A percentile compares a stretch with the other conserved stretches of the same genome.
phyloP scores from a whole-genome alignment of 2,329 filamentous ascomycete genomes.

The Arthrocladium fulminans region DNA sequence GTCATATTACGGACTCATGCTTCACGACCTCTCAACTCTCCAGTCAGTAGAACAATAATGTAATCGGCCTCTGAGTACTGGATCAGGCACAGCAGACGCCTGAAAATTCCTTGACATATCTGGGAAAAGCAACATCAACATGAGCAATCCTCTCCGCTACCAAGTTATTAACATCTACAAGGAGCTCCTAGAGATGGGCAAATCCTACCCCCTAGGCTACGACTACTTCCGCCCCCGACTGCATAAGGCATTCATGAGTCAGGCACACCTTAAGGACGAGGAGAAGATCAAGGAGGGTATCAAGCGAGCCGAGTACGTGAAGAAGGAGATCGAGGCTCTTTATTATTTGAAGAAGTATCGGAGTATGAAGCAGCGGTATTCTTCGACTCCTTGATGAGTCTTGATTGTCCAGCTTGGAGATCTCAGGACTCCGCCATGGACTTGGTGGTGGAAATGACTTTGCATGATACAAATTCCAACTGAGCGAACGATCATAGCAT shows the following conservation, averaged over 20 bases:
- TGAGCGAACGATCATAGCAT: too few species aligned
- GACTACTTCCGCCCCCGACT: constrained; percentile 71
- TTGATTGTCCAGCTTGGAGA: too few species aligned
- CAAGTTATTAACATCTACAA: constrained; percentile 86
- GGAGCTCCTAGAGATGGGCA: constrained; percentile 79
- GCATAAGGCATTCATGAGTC: constrained; percentile 75
- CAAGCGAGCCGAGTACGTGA: constrained; percentile 73
- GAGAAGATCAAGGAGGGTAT: constrained; percentile 68
- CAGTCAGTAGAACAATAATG: background rate
- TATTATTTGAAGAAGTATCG: constrained; percentile 92
- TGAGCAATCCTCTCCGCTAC: constrained; percentile 55
- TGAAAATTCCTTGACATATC: too few species aligned
- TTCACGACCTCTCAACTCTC: background rate
- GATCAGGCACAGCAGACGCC: too few species aligned
- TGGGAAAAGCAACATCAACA: constrained; percentile 11
- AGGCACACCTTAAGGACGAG: constrained; percentile 61
- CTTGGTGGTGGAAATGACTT: too few species aligned
- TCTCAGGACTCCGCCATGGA: too few species aligned
- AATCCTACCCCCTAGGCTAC: constrained; percentile 79
- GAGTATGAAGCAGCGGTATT: constrained; percentile 70
- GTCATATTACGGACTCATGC: background rate
- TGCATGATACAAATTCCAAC: too few species aligned
- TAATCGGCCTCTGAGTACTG: too few species aligned
- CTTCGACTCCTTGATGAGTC: constrained; percentile 1
- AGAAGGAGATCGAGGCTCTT: constrained; percentile 91